Evolutionary conservation across 129 eudicot species (phyloP).

Genomic region (carrot (Daucus carota)): DH1_v3.0 NC_030386.2:36756501-36757000

Average conservation of each 20-base stretch:
- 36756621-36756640: no score
- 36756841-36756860: neutral
- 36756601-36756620: neutral
- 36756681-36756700: neutral
- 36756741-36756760: neutral
- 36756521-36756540: neutral
- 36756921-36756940: neutral
- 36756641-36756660: neutral
- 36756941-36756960: neutral
- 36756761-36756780: neutral
- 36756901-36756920: neutral
- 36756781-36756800: neutral
- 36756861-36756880: neutral
- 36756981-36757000: constrained; percentile 20
- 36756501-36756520: neutral
- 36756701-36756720: neutral
- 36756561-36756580: neutral
- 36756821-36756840: neutral
- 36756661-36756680: neutral
- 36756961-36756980: neutral
- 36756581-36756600: neutral
- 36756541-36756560: neutral
- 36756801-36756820: neutral
- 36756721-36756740: neutral
- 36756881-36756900: neutral